Evolutionary conservation across 345 rosid species (phyloP).

Genomic region (Syzygium aromaticum): DNA sequence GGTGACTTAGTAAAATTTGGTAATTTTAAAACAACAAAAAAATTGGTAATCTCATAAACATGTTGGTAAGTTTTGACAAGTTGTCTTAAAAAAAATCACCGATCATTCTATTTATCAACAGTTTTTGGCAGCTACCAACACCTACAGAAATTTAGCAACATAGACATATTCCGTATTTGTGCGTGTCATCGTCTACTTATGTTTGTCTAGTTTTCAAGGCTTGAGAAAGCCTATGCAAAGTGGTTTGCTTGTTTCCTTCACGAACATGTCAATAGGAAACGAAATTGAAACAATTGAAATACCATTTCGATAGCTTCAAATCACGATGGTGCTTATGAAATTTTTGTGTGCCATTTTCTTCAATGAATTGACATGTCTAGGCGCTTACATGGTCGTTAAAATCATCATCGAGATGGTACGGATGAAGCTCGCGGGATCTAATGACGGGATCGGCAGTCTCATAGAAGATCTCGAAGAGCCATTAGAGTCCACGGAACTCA

Average conservation of each 20-base stretch:
- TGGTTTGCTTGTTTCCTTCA: neutral
- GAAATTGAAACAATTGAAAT: neutral
- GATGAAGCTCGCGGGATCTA: slow-evolving; percentile 59
- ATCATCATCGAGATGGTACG: slow-evolving; percentile 84
- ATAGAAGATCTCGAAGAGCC: slow-evolving; percentile 79
- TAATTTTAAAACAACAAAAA: neutral
- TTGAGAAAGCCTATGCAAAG: neutral
- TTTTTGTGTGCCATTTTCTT: neutral
- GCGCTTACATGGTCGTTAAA: slow-evolving; percentile 93
- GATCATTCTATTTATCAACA: neutral
- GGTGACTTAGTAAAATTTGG: neutral
- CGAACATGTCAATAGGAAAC: neutral
- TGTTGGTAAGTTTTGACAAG: neutral
- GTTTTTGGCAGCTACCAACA: neutral
- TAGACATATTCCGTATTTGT: neutral
- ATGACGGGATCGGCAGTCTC: slow-evolving; percentile 65
- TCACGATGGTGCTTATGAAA: neutral
- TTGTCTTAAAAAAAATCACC: neutral
- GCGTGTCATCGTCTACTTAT: neutral
- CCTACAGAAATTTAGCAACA: neutral
- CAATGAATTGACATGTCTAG: slow-evolving; percentile 12
- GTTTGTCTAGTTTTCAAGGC: neutral
- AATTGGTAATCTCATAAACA: neutral
- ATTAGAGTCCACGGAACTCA: slow-evolving; percentile 45
- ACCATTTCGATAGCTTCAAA: neutral